Conservation (phyloP, 805 yeast species). For the Saturnispora quitensis region DNA sequence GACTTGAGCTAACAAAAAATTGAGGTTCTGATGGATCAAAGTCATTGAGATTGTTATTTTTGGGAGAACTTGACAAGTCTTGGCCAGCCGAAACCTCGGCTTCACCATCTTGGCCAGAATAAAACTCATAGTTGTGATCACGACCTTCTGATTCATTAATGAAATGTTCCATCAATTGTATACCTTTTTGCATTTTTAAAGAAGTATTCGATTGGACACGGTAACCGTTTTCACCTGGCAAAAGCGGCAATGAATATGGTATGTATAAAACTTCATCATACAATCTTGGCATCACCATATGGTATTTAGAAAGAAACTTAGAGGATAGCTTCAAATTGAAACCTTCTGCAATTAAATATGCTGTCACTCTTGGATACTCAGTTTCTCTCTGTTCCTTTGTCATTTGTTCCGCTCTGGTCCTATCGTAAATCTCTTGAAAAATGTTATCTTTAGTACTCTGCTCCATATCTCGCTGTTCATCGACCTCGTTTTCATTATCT, state of each 20-base stretch:
- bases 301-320: constrained; percentile 56
- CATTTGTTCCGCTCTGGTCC: constrained; percentile 45
- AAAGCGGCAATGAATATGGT: constrained; percentile 76
- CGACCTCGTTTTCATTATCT: constrained; percentile 30
- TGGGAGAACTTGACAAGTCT: constrained; percentile 6
- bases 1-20: constrained; percentile 50
- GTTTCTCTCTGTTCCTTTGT: constrained; percentile 50
- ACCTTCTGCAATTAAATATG: constrained; percentile 82
- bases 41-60: constrained; percentile 28
- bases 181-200: constrained; percentile 30
- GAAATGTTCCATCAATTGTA: constrained; percentile 58
- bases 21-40: constrained; percentile 93
- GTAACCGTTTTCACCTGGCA: constrained; percentile 76
- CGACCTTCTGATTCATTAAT: constrained; percentile 76
- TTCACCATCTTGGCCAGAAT: constrained; percentile 60
- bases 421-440: constrained; percentile 22
- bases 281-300: constrained; percentile 75
- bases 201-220: constrained; percentile 64
- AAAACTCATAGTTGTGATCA: constrained; percentile 88
- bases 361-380: constrained; percentile 78
- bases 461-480: constrained; percentile 10
- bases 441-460: constrained; percentile 28
- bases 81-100: constrained; percentile 17
- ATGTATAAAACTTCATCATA: constrained; percentile 93
- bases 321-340: constrained; percentile 57